phyloP scores from a whole-genome alignment of 2,329 filamentous ascomycete species.

The Aureobasidium subglaciale region DNA sequence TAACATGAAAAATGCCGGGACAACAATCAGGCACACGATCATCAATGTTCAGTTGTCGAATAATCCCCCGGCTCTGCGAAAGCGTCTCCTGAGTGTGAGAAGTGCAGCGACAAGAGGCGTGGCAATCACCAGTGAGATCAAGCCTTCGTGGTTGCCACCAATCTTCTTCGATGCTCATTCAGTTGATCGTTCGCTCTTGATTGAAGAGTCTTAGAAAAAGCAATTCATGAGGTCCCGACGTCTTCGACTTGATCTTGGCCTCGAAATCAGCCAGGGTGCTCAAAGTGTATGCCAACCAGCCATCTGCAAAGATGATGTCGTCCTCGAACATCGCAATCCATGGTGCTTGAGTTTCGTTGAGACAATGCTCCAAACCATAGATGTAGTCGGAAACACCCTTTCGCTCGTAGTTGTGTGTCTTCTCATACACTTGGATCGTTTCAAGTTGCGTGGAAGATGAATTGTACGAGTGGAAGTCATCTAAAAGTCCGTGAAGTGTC shows the following conservation, averaged over 20 bases:
- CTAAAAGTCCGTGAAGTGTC: no score
- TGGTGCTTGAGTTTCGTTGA: conserved; percentile 23
- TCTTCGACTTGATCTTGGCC: no score
- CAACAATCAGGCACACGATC: conserved; percentile 9
- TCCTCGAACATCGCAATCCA: conserved; percentile 34
- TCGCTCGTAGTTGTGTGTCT: not conserved
- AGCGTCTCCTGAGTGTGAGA: not conserved
- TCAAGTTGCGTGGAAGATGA: not conserved
- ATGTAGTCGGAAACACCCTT: conserved; percentile 19
- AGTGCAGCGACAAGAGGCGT: not conserved
- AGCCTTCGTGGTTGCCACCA: conserved; percentile 7
- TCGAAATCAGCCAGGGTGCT: not conserved
- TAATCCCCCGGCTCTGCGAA: no score
- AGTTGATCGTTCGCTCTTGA: conserved; percentile 28
- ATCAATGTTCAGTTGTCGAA: not conserved
- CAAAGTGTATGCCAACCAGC: conserved; percentile 30
- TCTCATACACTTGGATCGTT: not conserved
- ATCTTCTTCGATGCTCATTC: conserved; percentile 21
- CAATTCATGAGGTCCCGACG: conserved; percentile 19
- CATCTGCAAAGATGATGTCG: conserved; percentile 32
- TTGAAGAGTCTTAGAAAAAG: conserved; percentile 31
- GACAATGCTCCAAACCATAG: conserved; percentile 26
- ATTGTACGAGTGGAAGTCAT: not conserved
- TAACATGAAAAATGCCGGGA: conserved; percentile 18
- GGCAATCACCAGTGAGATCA: not conserved